Base-by-base conservation (phyloP, 192 early-diverging fungal species). In the Coemansia sp. region DNA sequence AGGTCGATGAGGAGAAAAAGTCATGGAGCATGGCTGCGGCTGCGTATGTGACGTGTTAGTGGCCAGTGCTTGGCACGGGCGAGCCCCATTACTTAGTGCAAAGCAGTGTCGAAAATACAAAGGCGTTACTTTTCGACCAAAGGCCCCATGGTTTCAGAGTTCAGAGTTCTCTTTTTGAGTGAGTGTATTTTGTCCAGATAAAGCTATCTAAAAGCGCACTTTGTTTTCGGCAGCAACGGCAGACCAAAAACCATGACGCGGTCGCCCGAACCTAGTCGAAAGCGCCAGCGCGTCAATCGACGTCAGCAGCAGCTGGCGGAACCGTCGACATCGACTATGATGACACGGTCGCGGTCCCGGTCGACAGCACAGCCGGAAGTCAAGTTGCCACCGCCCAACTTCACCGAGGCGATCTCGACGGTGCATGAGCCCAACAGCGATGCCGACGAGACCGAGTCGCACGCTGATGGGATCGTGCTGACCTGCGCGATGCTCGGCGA, bases 331-430 rank as follows among this genome's bases (percentile, higher is more conserved):
- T 65, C 62, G 14, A 48, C 51, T 23, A 76, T 76, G 58, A 55
- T 60, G 39, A 76, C 73, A 11, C 55, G 73, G 36, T 70, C 67
- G 45, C 73, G 67, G 23, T 62, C 70, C 5, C 70, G 59, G 36
- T 62, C 73, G 25, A 61, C 60, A 12, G 55, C 58, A 12, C 58
- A 58, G 52, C 54, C 39, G 14, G 7, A 3, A 21, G 6, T 8
- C 36, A 39, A 25, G 12, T 22, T 9, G 8, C 38, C 35, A 3
- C 40, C 34, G 39, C n/a, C n/a, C n/a, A 43, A 32, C 17, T 14
- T 4, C 3, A 52, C 35, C 23, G 23, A 40, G n/a, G 30, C 26
- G 17, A 42, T n/a, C n/a, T n/a, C n/a, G n/a, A n/a, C n/a, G n/a
- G n/a, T n/a, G n/a, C n/a, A n/a, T n/a, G n/a, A n/a, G n/a, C n/a